phyloP scores from a whole-genome alignment of 306 rosid genomes.

The Corylus heterophylla region DNA sequence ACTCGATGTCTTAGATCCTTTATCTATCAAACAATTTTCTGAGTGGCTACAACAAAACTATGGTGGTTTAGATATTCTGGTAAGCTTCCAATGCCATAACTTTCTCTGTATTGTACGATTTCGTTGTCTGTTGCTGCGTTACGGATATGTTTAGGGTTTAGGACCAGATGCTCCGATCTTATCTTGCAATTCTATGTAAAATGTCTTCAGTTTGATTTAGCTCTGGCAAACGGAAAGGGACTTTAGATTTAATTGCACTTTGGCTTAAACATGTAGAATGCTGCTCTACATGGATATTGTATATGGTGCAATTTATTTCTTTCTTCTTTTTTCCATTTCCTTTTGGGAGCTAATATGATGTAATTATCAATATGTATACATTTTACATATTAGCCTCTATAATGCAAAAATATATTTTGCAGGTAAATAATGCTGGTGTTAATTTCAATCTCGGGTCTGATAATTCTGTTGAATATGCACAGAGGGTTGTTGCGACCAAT shows the following conservation, averaged over 20 bases:
- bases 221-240: neutral
- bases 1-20: constrained; percentile 72
- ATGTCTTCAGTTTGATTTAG: neutral
- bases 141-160: neutral
- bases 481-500: constrained; percentile 66
- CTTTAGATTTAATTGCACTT: too few species aligned
- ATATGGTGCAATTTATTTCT: neutral
- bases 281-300: constrained; percentile 18
- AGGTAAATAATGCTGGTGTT: constrained; percentile 88
- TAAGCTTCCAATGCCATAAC: constrained; percentile 22
- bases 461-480: constrained; percentile 70
- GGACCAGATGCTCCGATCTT: neutral
- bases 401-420: constrained; percentile 23
- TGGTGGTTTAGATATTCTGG: constrained; percentile 88
- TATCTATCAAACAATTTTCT: constrained; percentile 51
- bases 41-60: constrained; percentile 70
- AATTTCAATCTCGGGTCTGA: constrained; percentile 81
- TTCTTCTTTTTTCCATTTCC: constrained; percentile 11
- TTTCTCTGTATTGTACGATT: constrained; percentile 10
- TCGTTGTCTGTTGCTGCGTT: neutral
- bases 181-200: neutral
- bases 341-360: neutral
- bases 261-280: neutral
- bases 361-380: neutral
- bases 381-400: neutral